Base-by-base conservation (phyloP, 352 stramenopile genomes). In the Phytophthora pluvialis region DNA sequence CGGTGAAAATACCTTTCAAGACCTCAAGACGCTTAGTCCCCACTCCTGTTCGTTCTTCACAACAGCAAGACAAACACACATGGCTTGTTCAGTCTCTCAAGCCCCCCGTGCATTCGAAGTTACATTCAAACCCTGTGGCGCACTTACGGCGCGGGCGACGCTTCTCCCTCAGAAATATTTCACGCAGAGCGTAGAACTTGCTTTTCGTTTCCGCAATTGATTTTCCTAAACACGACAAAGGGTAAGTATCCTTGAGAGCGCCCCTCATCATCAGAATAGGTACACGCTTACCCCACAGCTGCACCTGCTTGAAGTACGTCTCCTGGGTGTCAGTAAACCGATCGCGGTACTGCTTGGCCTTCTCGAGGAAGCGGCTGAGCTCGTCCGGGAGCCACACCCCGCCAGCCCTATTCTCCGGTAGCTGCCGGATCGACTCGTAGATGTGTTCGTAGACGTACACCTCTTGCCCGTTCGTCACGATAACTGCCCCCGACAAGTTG, bases 131-230 rank as follows among this genome's bases (percentile, higher is more conserved):
- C 6, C 7, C 5, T 44, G 15, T 15, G 12, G 9, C 25, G 43
- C 25, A 70, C 70, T 46, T 60, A 78, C 70, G 56, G 35, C 33
- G 58, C 21, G 49, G 32, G 11, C 59, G 62, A 32, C 48, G 62
- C 15, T 79, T 77, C 38, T 90, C 78, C 3, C 65, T 73, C 4
- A 89, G n/a, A 57, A 85, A 90, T 28, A 94, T 62, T 1, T 91
- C 80, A 8, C 81, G 80, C 25, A 91, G 65, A 36, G 80, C 65
- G 54, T 92, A 91, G 46, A 94, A 93, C 65, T 94, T 94, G 56
- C 44, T 75, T 35, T 75, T 79, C 3, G 81, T 77, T 25, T 94
- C 80, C 5, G 67, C 71, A 13, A 90, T 70, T 8, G 77, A 86
- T 60, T 89, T 90, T 16, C 78, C 80, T 88, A 16, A 12, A 46